Base-by-base conservation (phyloP, 2,329 filamentous ascomycete genomes). In the Hortaea werneckii region DNA sequence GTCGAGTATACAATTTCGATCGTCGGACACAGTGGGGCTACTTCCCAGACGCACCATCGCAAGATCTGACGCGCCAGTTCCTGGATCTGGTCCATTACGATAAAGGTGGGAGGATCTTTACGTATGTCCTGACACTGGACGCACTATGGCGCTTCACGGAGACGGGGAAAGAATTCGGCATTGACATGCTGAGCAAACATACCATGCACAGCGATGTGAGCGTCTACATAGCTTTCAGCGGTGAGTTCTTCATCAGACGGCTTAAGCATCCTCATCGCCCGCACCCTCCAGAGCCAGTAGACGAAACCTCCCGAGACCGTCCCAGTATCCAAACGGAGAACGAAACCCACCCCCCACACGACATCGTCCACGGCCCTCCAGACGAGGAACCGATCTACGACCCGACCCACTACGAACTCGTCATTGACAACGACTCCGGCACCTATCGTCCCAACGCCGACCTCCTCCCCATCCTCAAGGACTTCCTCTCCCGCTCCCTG, bases 171-270 rank as follows among this genome's bases (percentile, higher is more conserved):
- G 89, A 95, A 58, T 95, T 95, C 49, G 87, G 89, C 43, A 87
- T 96, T 58, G 90, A 95, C 67, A 73, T 95, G 64, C 68, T 96
- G 58, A 88, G 83, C 65, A 96, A 96, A 64, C 90, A 96, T 65
- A 94, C 87, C 37, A 95, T 96, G 87, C 90, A 96, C 68, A 90
- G 86, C 53, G 83, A 95, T 64, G 89, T 95, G 1, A 85, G 82
- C 32, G 84, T 86, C 2, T 95, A 95, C 63, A 87, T 95, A 52
- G 90, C 89, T 20, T 95, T 82, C 62, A 87, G 85, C 0, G 90
- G 90, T 37, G 90, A 96, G 61, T 96, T 96, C 65, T 92, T 95
- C 63, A 76, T 96, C 51, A 79, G 87, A 10, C 77, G 84, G 2
- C 72, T 86, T 27, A 76, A 72, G 51, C 72, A 78, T 54, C 65